Evolutionary conservation across 202 grass and related monocot species (phyloP).

Genomic region (Bolboschoenoplectus hybrid): DNA sequence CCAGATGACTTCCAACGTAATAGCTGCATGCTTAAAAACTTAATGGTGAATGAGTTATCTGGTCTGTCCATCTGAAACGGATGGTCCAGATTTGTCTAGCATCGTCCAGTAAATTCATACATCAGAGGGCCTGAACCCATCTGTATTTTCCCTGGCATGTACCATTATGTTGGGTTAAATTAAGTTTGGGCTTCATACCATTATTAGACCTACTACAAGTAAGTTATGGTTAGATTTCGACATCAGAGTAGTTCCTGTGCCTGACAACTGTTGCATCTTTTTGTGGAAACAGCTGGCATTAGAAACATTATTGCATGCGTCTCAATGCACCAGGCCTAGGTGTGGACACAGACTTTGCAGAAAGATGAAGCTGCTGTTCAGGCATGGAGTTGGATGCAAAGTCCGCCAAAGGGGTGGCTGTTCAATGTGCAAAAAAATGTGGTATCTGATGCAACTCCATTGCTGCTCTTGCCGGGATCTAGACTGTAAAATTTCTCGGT

Average conservation of each 20-base stretch:
- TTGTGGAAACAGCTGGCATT: slow-evolving; percentile 56
- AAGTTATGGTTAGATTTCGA: slow-evolving; percentile 8
- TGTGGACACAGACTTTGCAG: slow-evolving; percentile 50
- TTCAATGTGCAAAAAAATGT: slow-evolving; percentile 55
- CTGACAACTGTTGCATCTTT: slow-evolving; percentile 35
- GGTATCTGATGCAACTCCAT: slow-evolving; percentile 57
- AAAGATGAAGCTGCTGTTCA: slow-evolving; percentile 61
- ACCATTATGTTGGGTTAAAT: background rate
- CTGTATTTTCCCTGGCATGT: slow-evolving; percentile 5
- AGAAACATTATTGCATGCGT: slow-evolving; percentile 61
- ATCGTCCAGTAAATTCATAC: background rate
- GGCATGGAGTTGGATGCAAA: slow-evolving; percentile 56
- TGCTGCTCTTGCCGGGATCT: slow-evolving; percentile 38
- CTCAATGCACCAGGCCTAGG: slow-evolving; percentile 48
- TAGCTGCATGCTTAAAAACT: slow-evolving; percentile 7
- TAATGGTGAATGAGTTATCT: background rate
- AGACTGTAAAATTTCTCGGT: slow-evolving; percentile 30
- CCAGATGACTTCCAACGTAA: background rate
- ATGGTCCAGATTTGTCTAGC: slow-evolving; percentile 1
- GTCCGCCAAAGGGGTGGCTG: slow-evolving; percentile 50
- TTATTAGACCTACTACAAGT: background rate
- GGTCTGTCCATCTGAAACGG: background rate
- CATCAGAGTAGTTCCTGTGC: background rate
- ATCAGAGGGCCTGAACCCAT: slow-evolving; percentile 6
- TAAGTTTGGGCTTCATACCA: slow-evolving; percentile 11